These are phyloP conservation scores for Epichloe sp. DNA, from an alignment of 2,329 filamentous ascomycete genomes.

Conservation along the genomic window DNA sequence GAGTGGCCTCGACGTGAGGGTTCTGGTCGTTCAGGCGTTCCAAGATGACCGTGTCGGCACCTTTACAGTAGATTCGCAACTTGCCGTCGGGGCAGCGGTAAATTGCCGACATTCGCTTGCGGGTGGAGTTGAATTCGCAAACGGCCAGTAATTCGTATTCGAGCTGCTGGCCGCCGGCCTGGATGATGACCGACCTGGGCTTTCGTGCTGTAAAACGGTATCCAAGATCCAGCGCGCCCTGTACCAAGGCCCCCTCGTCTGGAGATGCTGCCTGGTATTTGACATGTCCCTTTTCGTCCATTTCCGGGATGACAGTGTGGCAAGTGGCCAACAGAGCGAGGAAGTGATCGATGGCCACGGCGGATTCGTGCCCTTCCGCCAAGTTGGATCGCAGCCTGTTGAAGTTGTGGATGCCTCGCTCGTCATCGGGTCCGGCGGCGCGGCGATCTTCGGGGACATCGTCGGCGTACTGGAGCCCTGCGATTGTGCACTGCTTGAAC, in stretches of 20 bases:
- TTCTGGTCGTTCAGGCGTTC: slow-evolving; percentile 78
- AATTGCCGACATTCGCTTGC: slow-evolving; percentile 96
- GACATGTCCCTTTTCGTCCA: slow-evolving; percentile 67
- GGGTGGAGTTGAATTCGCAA: slow-evolving; percentile 92
- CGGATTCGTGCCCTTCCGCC: slow-evolving; percentile 35
- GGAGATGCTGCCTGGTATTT: slow-evolving; percentile 98
- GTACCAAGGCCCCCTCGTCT: slow-evolving; percentile 91
- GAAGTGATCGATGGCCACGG: slow-evolving; percentile 60
- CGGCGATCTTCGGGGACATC: slow-evolving; percentile 84
- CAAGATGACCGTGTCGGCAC: slow-evolving; percentile 92
- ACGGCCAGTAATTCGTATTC: slow-evolving; percentile 90
- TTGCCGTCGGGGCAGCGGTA: slow-evolving; percentile 95
- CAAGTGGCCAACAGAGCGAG: slow-evolving; percentile 77
- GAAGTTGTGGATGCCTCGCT: slow-evolving; percentile 74
- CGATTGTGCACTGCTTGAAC: slow-evolving; percentile 89
- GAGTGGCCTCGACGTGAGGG: slow-evolving; percentile 74
- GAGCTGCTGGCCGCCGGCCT: slow-evolving; percentile 54
- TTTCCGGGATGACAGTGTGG: slow-evolving; percentile 94
- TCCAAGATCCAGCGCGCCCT: slow-evolving; percentile 73
- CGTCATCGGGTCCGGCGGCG: slow-evolving; percentile 68
- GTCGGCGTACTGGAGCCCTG: slow-evolving; percentile 84
- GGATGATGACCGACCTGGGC: slow-evolving; percentile 75
- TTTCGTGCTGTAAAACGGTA: slow-evolving; percentile 88
- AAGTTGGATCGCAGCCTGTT: slow-evolving; percentile 60
- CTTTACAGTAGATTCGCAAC: slow-evolving; percentile 88